A percentile compares a stretch with the other conserved stretches of the same genome.
Evolutionary conservation across 2,329 filamentous ascomycete species (phyloP).

Genomic region (Pseudogymnoascus sp.): DNA sequence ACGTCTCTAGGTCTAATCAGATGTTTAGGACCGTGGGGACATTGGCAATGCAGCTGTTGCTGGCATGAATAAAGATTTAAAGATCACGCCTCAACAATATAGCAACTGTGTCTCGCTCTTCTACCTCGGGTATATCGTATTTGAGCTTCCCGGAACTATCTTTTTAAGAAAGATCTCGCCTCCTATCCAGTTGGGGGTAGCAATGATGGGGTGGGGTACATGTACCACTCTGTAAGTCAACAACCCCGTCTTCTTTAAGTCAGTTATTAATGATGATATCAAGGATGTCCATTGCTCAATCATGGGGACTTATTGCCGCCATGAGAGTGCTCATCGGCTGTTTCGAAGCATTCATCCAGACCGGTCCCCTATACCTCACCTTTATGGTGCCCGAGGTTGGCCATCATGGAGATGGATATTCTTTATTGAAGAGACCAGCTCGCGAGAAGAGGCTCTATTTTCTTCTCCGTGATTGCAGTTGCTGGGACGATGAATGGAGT

Average conservation of each 20-base stretch:
- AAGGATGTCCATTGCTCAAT: slow-evolving; percentile 10
- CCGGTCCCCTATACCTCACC: slow-evolving; percentile 13
- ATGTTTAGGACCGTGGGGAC: slow-evolving; percentile 9
- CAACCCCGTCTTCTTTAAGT: neutral
- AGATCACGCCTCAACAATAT: slow-evolving; percentile 11
- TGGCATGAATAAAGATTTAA: slow-evolving; percentile 16
- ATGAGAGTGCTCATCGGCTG: slow-evolving; percentile 15
- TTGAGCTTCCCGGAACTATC: slow-evolving; percentile 10
- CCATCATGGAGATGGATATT: slow-evolving; percentile 18
- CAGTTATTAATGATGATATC: neutral
- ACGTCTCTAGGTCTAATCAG: neutral
- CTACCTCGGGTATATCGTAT: slow-evolving; percentile 15
- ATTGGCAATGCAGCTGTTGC: slow-evolving; percentile 18
- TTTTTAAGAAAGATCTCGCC: slow-evolving; percentile 15
- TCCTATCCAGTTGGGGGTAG: slow-evolving; percentile 9
- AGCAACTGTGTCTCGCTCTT: slow-evolving; percentile 14
- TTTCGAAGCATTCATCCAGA: slow-evolving; percentile 13
- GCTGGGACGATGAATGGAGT: slow-evolving; percentile 19
- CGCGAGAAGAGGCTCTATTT: slow-evolving; percentile 18
- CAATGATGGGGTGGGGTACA: slow-evolving; percentile 16
- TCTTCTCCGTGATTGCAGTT: slow-evolving; percentile 15
- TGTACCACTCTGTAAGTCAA: slow-evolving; percentile 12
- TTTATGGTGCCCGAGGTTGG: slow-evolving; percentile 17
- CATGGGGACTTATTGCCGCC: slow-evolving; percentile 12
- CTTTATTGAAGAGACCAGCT: slow-evolving; percentile 18